phyloP scores from a whole-genome alignment of 805 yeast species.

The Wickerhamomyces ciferrii region DNA sequence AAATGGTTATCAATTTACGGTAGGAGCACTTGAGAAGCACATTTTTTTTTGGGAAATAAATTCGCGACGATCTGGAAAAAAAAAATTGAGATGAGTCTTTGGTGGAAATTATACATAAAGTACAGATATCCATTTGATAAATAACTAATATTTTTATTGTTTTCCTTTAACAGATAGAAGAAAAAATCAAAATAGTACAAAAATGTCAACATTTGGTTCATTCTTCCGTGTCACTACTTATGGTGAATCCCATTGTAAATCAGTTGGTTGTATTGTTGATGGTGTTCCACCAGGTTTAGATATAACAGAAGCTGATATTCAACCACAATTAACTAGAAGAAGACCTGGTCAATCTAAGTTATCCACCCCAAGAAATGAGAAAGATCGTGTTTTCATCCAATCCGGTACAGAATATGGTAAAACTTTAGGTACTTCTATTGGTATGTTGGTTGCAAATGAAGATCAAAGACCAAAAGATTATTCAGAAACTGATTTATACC shows the following conservation, averaged over 20 bases:
- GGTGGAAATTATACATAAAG: background rate
- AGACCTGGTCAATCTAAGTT: slow-evolving; percentile 95
- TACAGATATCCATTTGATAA: background rate
- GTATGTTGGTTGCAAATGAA: slow-evolving; percentile 86
- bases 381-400: slow-evolving; percentile 88
- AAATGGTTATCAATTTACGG: background rate
- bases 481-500: slow-evolving; percentile 90
- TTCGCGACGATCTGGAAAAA: background rate
- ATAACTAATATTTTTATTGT: background rate
- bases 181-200: background rate
- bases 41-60: background rate
- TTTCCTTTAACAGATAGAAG: no score
- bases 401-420: slow-evolving; percentile 89
- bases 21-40: background rate
- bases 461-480: slow-evolving; percentile 98
- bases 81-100: background rate
- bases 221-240: slow-evolving; percentile 78
- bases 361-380: slow-evolving; percentile 94
- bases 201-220: slow-evolving; percentile 72
- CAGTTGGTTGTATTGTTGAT: slow-evolving; percentile 97
- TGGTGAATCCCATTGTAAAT: slow-evolving; percentile 96
- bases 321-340: slow-evolving; percentile 93
- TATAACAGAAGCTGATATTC: slow-evolving; percentile 81
- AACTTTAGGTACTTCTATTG: slow-evolving; percentile 94
- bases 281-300: slow-evolving; percentile 96